Conservation (phyloP, 345 rosid species). For the Odontarrhena argentea region DNA sequence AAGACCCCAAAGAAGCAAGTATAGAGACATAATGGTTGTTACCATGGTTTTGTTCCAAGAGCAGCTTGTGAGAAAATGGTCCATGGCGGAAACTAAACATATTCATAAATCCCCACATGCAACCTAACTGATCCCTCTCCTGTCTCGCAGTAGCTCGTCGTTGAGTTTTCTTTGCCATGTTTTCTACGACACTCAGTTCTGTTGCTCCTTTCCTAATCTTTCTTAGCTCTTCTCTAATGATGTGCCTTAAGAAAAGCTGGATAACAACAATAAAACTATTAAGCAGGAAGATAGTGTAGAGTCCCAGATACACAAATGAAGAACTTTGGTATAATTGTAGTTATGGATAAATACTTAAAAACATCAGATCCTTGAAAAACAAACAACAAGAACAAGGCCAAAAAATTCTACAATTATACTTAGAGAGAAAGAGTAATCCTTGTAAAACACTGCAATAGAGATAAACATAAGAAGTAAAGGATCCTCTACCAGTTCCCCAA, state of each 20-base stretch:
- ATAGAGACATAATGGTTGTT: conserved; percentile 26
- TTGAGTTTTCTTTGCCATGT: conserved; percentile 45
- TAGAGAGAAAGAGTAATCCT: conserved; percentile 12
- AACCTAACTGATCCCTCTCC: conserved; percentile 74
- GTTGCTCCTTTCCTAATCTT: conserved; percentile 24
- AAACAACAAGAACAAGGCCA: conserved; percentile 18
- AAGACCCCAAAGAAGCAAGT: background rate
- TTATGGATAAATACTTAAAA: conserved; percentile 20
- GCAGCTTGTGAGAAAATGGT: conserved; percentile 66
- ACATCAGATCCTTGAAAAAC: conserved; percentile 20
- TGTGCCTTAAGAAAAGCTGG: conserved; percentile 32
- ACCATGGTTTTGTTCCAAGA: conserved; percentile 54
- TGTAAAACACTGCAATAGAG: conserved; percentile 33
- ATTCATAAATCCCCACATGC: conserved; percentile 89
- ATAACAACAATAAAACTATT: conserved; percentile 15
- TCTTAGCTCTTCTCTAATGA: background rate
- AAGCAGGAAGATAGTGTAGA: background rate
- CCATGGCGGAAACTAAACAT: conserved; percentile 75
- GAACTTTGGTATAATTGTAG: background rate
- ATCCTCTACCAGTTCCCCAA: conserved; percentile 25
- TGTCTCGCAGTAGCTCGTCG: conserved; percentile 47
- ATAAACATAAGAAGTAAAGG: conserved; percentile 36
- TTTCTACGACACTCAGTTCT: conserved; percentile 8
- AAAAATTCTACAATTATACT: conserved; percentile 9
- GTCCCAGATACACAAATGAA: background rate